Conservation (phyloP, 495 filamentous ascomycete genomes). For the Eremomyces bilateralis region DNA sequence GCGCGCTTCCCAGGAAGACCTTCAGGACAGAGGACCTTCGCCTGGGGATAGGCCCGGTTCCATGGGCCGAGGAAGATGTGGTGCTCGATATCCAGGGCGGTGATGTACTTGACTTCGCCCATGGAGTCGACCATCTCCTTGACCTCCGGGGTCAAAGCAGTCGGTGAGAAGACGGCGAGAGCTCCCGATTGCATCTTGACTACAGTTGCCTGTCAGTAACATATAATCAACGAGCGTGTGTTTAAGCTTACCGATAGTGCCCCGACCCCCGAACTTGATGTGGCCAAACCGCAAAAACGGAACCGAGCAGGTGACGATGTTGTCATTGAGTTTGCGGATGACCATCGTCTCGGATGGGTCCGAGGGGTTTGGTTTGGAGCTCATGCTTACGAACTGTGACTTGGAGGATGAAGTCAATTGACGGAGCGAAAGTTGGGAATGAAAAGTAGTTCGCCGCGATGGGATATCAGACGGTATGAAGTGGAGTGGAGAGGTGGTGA, state of each 20-base stretch:
- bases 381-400: constrained; percentile 13
- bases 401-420: no score
- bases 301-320: constrained; percentile 55
- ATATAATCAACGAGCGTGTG: neutral
- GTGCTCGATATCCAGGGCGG: constrained; percentile 75
- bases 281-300: constrained; percentile 69
- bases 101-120: constrained; percentile 65
- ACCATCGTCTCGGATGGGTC: constrained; percentile 68
- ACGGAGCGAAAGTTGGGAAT: no score
- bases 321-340: constrained; percentile 55
- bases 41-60: constrained; percentile 55
- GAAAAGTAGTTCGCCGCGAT: no score
- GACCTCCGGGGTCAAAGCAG: constrained; percentile 60
- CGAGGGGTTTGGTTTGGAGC: constrained; percentile 29
- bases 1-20: constrained; percentile 72
- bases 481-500: no score
- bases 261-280: constrained; percentile 67
- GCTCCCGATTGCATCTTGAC: constrained; percentile 54
- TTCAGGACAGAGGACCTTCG: constrained; percentile 63
- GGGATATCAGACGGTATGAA: no score
- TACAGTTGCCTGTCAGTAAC: constrained; percentile 16
- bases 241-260: constrained; percentile 46
- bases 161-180: constrained; percentile 82
- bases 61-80: constrained; percentile 78
- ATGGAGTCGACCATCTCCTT: constrained; percentile 33